Conservation (phyloP, 805 yeast genomes). For the Metschnikowia picachoensis region DNA sequence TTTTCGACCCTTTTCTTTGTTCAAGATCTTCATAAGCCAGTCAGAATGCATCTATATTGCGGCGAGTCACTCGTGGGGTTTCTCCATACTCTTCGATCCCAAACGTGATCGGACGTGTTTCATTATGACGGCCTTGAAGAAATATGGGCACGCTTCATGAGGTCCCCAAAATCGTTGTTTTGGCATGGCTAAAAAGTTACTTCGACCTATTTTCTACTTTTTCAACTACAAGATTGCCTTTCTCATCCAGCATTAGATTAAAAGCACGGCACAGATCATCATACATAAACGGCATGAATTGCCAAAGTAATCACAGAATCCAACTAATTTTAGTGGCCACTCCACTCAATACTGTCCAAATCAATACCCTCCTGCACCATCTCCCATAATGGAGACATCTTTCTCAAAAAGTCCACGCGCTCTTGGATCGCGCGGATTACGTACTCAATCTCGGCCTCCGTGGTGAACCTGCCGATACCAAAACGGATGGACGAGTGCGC, state of each 20-base stretch:
- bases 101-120: too few species aligned
- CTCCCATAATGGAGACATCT: slow-evolving; percentile 95
- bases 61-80: too few species aligned
- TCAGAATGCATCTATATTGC: too few species aligned
- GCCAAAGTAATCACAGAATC: not conserved
- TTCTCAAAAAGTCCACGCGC: slow-evolving; percentile 87
- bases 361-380: slow-evolving; percentile 99
- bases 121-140: too few species aligned
- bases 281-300: not conserved
- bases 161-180: too few species aligned
- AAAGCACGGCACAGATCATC: not conserved
- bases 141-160: too few species aligned
- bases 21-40: too few species aligned
- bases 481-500: slow-evolving; percentile 98
- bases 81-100: too few species aligned
- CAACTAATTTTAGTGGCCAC: slow-evolving; percentile 74
- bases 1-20: too few species aligned
- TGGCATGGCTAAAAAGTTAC: too few species aligned
- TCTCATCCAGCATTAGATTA: not conserved
- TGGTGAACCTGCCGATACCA: slow-evolving; percentile 95
- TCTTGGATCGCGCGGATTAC: slow-evolving; percentile 84
- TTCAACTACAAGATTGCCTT: too few species aligned
- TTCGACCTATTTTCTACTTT: too few species aligned
- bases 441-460: slow-evolving; percentile 93
- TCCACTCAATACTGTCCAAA: slow-evolving; percentile 91